Evolutionary conservation across 805 yeast species (phyloP), one percentile per base, ranked within the genome.

Genomic region (Maudiozyma pseudohumilis): DNA sequence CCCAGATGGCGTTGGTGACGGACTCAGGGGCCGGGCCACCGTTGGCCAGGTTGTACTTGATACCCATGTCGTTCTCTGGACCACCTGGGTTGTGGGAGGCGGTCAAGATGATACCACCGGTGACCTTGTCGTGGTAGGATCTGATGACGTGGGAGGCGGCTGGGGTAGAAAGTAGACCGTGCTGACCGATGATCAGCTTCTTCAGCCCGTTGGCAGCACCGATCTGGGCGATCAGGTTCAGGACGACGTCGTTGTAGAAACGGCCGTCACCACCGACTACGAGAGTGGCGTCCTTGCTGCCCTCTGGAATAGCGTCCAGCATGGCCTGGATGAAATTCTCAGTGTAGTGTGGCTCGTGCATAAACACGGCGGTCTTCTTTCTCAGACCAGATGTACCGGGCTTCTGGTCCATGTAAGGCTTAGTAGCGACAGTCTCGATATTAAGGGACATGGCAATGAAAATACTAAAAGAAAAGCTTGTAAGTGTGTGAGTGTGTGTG

Each of bases 81-180:
- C 97, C 96, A 59, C 98, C 98, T 13, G 98, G 98, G 63, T 89
- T 89, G 63, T 89, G 98, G 18, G 94, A 81, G 2, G 97, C 97
- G 7, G 98, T 89, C 55, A 89, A 69, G 48, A 92, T 85, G 63
- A 89, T 89, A 44, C 97, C 97, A 44, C 97, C 98, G 10, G 96
- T 86, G 41, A 80, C 75, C 25, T 72, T 69, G 23, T 59, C 64
- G 21, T 56, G 54, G 46, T 68, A 69, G 42, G 77, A 74, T 61
- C 98, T 75, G 50, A 89, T 92, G 40, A 92, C 67, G 56, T 87
- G 85, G n/a, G 95, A 84, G 16, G 96, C 89, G 13, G 97, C 96
- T 1, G 97, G 98, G 4, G 98, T 92, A 16, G 95, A 84, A 37
- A 92, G 68, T 41, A 92, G 69, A 16, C 96, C 96, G 52, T 81